These are phyloP conservation scores for Pyrenopolyporus hunteri DNA, from an alignment of 495 filamentous ascomycete species.

Conservation along the genomic window DNA sequence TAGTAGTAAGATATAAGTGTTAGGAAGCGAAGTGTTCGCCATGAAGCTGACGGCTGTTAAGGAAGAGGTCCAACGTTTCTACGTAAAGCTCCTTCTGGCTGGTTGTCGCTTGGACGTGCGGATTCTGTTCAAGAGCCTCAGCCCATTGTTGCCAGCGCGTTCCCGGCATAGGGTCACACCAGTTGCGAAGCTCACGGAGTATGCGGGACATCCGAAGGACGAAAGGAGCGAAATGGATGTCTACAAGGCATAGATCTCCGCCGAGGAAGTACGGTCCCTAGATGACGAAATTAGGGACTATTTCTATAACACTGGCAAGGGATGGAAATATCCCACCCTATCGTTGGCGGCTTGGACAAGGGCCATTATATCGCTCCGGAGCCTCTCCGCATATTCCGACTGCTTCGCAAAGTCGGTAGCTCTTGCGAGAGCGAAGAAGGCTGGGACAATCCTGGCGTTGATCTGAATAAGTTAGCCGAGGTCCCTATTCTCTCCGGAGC, in stretches of 20 bases:
- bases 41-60: conserved; percentile 42
- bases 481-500: conserved; percentile 7
- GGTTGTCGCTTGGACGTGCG: conserved; percentile 77
- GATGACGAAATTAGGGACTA: conserved; percentile 18
- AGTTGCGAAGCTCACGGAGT: conserved; percentile 78
- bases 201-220: conserved; percentile 76
- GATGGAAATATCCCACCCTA: conserved; percentile 20
- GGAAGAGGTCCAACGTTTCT: conserved; percentile 70
- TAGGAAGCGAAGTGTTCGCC: conserved; percentile 27
- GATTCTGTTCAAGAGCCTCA: conserved; percentile 77
- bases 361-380: conserved; percentile 71
- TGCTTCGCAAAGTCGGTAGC: conserved; percentile 72
- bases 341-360: conserved; percentile 72
- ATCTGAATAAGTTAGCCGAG: conserved; percentile 57
- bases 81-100: conserved; percentile 75
- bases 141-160: conserved; percentile 80
- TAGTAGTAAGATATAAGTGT: background rate
- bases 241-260: conserved; percentile 73
- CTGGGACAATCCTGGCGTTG: conserved; percentile 81
- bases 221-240: conserved; percentile 90
- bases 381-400: conserved; percentile 63
- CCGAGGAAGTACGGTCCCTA: conserved; percentile 86
- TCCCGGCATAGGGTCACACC: conserved; percentile 72
- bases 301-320: background rate
- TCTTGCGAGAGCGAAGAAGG: conserved; percentile 80